Conservation (phyloP, 2,329 filamentous ascomycete species). For the Emericellopsis cladophorae region DNA sequence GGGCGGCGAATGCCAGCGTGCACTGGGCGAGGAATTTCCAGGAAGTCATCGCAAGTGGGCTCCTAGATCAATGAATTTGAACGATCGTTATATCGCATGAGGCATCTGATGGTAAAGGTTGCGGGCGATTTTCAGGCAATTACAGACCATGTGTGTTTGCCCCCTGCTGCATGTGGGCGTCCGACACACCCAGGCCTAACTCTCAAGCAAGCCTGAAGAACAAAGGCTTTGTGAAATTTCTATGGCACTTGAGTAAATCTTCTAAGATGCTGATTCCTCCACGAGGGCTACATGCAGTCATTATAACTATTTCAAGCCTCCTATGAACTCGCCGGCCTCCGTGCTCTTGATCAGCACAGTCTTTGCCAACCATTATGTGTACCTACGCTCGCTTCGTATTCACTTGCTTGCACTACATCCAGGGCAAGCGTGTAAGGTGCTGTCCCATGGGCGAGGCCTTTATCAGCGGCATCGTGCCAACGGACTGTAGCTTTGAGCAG, state of each 20-base stretch:
- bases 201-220: no score
- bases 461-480: conserved; percentile 1
- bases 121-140: no score
- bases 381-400: conserved; percentile 12
- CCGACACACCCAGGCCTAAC: no score
- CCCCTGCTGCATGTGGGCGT: no score
- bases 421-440: conserved; percentile 11
- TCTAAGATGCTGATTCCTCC: no score
- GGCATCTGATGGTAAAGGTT: no score
- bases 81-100: no score
- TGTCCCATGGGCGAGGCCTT: conserved; percentile 9
- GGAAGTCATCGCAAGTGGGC: conserved; percentile 22
- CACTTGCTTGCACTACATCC: conserved; percentile 11
- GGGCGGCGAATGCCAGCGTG: conserved; percentile 8
- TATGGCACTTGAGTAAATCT: no score
- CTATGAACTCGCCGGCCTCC: no score
- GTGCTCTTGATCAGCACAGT: not conserved
- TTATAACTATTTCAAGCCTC: no score
- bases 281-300: no score
- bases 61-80: conserved; percentile 7
- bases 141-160: not conserved
- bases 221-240: no score
- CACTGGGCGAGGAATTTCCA: conserved; percentile 30
- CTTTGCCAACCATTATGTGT: conserved; percentile 11
- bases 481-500: conserved; percentile 8